Conservation (phyloP, 2,329 filamentous ascomycete genomes). For the Colletotrichum nymphaeae region DNA sequence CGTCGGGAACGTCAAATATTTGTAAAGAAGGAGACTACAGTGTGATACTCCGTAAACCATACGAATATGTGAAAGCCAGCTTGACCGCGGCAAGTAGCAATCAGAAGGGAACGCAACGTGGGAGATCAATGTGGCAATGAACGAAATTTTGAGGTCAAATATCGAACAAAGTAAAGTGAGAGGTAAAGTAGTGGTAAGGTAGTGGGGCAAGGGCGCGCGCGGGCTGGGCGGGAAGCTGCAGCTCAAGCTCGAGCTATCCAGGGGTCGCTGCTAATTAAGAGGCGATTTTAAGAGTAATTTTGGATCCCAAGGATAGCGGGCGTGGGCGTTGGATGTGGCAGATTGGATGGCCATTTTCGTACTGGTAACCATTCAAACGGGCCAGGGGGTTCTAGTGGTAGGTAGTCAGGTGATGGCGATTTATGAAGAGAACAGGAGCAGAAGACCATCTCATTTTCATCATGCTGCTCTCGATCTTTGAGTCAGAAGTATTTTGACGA, state of each 20-base stretch:
- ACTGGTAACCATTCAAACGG: background rate
- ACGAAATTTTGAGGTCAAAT: background rate
- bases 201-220: conserved; percentile 11
- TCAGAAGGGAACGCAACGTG: no score
- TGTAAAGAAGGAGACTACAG: background rate
- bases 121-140: no score
- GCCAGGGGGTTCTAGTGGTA: background rate
- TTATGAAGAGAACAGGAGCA: background rate
- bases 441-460: background rate
- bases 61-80: no score
- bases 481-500: background rate
- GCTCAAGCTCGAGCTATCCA: conserved; percentile 11
- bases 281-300: conserved; percentile 17
- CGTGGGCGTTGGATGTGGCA: conserved; percentile 8
- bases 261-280: conserved; percentile 15
- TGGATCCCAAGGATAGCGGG: conserved; percentile 19
- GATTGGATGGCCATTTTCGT: conserved; percentile 1
- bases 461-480: background rate
- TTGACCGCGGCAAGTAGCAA: no score
- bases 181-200: background rate
- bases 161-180: background rate
- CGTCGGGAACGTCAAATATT: background rate
- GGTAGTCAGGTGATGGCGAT: background rate
- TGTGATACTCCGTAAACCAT: no score
- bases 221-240: conserved; percentile 27